A percentile compares a stretch with the other conserved stretches of the same genome.
Evolutionary conservation across 2,329 filamentous ascomycete species (phyloP).

Genomic region (Magnaporthiopsis incrustans): DNA sequence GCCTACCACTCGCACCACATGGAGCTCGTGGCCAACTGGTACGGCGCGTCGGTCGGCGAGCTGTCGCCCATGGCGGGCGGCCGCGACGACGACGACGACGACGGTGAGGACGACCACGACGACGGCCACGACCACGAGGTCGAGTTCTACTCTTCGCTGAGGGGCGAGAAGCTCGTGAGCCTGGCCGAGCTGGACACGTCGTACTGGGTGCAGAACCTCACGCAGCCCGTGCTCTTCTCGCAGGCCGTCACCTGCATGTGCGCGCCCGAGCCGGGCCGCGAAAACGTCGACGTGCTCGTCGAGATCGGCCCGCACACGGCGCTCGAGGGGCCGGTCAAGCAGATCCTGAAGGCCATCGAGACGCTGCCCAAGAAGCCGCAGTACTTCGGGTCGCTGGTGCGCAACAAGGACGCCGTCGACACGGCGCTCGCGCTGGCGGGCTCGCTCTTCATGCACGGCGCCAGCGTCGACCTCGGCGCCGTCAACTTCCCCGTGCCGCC

Average conservation of each 20-base stretch:
- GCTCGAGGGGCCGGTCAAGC: constrained; percentile 16
- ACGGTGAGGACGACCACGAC: neutral
- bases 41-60: constrained; percentile 12
- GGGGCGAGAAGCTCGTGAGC: constrained; percentile 10
- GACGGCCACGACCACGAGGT: constrained; percentile 3
- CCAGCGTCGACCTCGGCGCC: constrained; percentile 6
- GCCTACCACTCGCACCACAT: constrained; percentile 31
- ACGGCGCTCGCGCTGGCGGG: constrained; percentile 8
- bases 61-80: constrained; percentile 2
- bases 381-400: constrained; percentile 30
- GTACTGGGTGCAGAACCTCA: constrained; percentile 25
- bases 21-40: constrained; percentile 17
- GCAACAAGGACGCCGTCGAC: constrained; percentile 9
- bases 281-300: constrained; percentile 12
- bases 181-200: constrained; percentile 11
- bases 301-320: constrained; percentile 22
- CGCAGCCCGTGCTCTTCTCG: constrained; percentile 21
- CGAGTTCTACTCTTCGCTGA: constrained; percentile 17
- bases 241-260: constrained; percentile 14
- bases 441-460: constrained; percentile 7
- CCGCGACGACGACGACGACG: neutral
- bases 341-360: constrained; percentile 12
- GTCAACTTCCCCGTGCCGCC: constrained; percentile 10
- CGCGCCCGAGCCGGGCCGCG: constrained; percentile 8
- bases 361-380: constrained; percentile 14